phyloP scores from a whole-genome alignment of 345 rosid genomes.

The Eucalyptus melliodora region DNA sequence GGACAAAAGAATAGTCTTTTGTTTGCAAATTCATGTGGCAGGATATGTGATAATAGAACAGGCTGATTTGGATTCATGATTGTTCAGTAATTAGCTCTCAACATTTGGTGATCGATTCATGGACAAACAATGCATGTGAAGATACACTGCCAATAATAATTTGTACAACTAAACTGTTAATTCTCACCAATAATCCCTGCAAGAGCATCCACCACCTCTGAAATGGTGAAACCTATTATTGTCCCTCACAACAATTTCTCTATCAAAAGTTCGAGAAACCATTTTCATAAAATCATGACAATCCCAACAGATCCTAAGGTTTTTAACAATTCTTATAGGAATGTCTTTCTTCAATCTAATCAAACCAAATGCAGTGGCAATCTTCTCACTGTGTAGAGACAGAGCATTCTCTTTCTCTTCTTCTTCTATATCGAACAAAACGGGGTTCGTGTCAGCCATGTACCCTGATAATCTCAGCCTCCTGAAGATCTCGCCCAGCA shows the following conservation, averaged over 20 bases:
- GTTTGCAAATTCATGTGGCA: neutral
- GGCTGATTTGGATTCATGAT: neutral
- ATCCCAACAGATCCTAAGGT: slow-evolving; percentile 72
- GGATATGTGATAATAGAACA: neutral
- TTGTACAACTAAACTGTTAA: neutral
- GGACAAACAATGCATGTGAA: neutral
- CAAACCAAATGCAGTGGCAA: slow-evolving; percentile 58
- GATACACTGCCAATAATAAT: neutral
- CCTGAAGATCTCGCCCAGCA: slow-evolving; percentile 27
- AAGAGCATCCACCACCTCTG: slow-evolving; percentile 51
- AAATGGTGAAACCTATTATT: slow-evolving; percentile 52
- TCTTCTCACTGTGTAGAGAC: slow-evolving; percentile 58
- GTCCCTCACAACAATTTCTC: slow-evolving; percentile 60
- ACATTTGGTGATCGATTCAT: neutral
- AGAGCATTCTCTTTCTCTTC: slow-evolving; percentile 64
- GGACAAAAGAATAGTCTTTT: neutral
- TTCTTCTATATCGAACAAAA: slow-evolving; percentile 66
- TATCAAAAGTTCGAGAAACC: slow-evolving; percentile 37
- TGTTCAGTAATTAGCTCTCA: neutral
- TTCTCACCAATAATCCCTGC: slow-evolving; percentile 51
- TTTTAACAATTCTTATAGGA: slow-evolving; percentile 56
- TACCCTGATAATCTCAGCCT: slow-evolving; percentile 54
- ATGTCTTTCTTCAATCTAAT: slow-evolving; percentile 40
- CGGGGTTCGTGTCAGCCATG: slow-evolving; percentile 39
- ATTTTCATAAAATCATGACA: slow-evolving; percentile 50